These are phyloP conservation scores for Diplodia mutila DNA, from an alignment of 2,329 filamentous ascomycete genomes.

Conservation along the genomic window DNA sequence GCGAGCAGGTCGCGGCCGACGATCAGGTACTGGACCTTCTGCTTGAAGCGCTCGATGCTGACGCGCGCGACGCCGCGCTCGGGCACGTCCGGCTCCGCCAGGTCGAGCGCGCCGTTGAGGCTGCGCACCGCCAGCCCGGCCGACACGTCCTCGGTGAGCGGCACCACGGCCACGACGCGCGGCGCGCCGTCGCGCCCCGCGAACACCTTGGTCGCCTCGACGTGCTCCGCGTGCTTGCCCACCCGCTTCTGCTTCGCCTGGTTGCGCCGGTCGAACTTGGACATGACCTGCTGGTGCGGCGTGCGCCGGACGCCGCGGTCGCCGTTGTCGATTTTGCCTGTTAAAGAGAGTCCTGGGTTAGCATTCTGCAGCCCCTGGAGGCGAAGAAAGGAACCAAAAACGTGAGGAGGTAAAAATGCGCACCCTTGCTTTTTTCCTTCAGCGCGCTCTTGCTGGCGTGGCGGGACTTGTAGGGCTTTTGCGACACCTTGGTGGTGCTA, in stretches of 20 bases:
- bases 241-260: conserved; percentile 89
- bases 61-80: conserved; percentile 65
- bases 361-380: background rate
- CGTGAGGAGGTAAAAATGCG: background rate
- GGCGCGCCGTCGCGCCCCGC: conserved; percentile 84
- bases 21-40: conserved; percentile 85
- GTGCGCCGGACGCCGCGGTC: conserved; percentile 81
- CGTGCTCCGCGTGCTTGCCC: conserved; percentile 80
- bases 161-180: conserved; percentile 84
- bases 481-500: conserved; percentile 83
- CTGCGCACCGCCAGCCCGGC: conserved; percentile 67
- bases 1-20: conserved; percentile 73
- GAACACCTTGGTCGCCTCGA: conserved; percentile 79
- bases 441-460: conserved; percentile 87
- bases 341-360: background rate
- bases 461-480: conserved; percentile 92
- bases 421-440: conserved; percentile 84
- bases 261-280: conserved; percentile 92
- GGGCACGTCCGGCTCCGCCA: conserved; percentile 64
- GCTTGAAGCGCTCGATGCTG: conserved; percentile 87
- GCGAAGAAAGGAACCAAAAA: background rate
- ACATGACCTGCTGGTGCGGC: conserved; percentile 95
- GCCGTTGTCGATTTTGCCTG: conserved; percentile 73
- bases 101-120: conserved; percentile 79
- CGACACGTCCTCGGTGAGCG: conserved; percentile 76